Evolutionary conservation across 2,329 filamentous ascomycete genomes (phyloP).

Genomic region (Epichloe coenophiala): DNA sequence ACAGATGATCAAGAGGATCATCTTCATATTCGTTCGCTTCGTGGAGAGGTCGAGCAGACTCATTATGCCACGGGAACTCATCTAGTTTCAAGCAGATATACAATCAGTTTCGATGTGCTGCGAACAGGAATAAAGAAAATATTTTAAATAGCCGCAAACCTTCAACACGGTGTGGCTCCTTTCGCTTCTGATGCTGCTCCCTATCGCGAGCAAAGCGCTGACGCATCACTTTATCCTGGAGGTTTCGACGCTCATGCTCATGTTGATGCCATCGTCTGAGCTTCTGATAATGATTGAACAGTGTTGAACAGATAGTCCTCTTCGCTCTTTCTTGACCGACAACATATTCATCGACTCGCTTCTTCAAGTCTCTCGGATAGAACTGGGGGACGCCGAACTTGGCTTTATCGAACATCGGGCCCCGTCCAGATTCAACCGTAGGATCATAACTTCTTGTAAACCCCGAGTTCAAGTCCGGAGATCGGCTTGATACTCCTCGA

Average conservation of each 20-base stretch:
- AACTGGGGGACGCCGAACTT: conserved; percentile 48
- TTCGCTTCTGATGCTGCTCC: conserved; percentile 36
- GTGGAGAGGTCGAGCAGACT: conserved; percentile 30
- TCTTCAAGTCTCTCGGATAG: conserved; percentile 62
- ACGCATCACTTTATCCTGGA: conserved; percentile 51
- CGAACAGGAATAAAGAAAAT: neutral
- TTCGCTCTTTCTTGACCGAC: conserved; percentile 92
- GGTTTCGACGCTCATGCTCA: conserved; percentile 49
- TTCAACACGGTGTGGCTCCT: conserved; percentile 63
- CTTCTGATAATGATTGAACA: conserved; percentile 94
- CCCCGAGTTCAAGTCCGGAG: conserved; percentile 39
- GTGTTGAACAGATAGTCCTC: conserved; percentile 81
- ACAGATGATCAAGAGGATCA: conserved; percentile 28
- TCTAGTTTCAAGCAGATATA: conserved; percentile 30
- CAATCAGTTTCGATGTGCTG: conserved; percentile 11
- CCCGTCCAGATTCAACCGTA: conserved; percentile 34
- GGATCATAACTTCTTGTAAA: conserved; percentile 49
- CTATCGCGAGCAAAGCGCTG: conserved; percentile 60
- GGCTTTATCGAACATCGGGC: conserved; percentile 45
- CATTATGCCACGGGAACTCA: conserved; percentile 39
- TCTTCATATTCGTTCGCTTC: conserved; percentile 19
- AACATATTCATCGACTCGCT: conserved; percentile 87
- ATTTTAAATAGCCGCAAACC: conserved; percentile 34
- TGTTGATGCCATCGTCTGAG: conserved; percentile 67
- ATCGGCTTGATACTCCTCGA: conserved; percentile 22